Evolutionary conservation across 306 rosid genomes (phyloP), one percentile per base, ranked within the genome.

Genomic region (Prunus armeniaca): DNA sequence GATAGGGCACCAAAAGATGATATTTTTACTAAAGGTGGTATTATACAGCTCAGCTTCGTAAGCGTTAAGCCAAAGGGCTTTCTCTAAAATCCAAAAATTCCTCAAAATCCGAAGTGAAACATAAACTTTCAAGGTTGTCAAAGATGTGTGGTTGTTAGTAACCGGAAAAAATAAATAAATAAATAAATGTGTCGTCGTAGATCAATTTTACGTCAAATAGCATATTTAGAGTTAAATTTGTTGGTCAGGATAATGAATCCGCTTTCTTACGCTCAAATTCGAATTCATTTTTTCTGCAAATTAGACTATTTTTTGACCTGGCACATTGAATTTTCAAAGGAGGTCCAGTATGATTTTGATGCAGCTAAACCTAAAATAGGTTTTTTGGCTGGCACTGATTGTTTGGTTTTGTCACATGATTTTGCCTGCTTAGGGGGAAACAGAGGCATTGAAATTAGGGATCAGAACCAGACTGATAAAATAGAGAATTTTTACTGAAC

Each of bases 1-100:
- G 70, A 51, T 34, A 28, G 52, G 63, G 18, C 20, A 20, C 71
- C 64, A 64, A 64, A 34, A 49, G 38, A 75, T 30, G 71, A 64
- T 52, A 72, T 20, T 38, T 34, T 66, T 19, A 13, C 19, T n/a
- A 0, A 71, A 32, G 50, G 22, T 28, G 49, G 32, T 51, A 28
- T 30, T 13, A 75, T 12, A 49, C 71, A 75, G 24, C 62, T 75
- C 38, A 65, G 22, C 25, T 64, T 32, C 47, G 7, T 64, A 19
- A 30, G 28, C 20, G 3, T 47, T 47, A 47, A 38, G 43, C 43
- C 43, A 6, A 6, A 38, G 43, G 43, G 43, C 9, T 38, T 7
- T 60, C 17, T 12, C 17, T 60, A 60, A 11, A 24, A 6, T 62
- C 43, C 66, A 12, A 61, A 61, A 14, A 2, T 27, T 9, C 45